Conservation (phyloP, 768 basidiomycete species). For the Suillus placidus region DNA sequence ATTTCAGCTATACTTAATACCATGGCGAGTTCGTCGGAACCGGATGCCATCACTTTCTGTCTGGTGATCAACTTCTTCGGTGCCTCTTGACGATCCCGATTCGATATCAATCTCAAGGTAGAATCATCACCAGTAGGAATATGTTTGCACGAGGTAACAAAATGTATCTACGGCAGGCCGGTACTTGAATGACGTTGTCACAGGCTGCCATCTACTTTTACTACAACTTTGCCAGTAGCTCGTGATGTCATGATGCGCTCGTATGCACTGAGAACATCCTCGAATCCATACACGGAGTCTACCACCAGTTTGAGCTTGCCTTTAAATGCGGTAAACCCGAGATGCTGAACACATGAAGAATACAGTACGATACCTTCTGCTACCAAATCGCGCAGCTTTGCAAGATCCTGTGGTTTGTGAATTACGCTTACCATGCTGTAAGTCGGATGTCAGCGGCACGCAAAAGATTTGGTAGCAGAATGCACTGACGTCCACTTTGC, state of each 20-base stretch:
- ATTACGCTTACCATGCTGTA: constrained; percentile 38
- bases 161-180: neutral
- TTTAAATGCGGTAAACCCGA: constrained; percentile 20
- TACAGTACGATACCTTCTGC: constrained; percentile 41
- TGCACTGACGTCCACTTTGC: constrained; percentile 48
- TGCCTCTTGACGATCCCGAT: neutral
- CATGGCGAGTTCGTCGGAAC: neutral
- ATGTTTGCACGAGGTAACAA: neutral
- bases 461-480: neutral
- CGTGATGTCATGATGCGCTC: constrained; percentile 56
- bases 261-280: constrained; percentile 62
- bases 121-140: neutral
- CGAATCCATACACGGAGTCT: constrained; percentile 61
- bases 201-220: constrained; percentile 43
- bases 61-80: constrained; percentile 5
- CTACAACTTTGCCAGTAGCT: constrained; percentile 68
- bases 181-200: neutral
- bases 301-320: constrained; percentile 56
- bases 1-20: neutral
- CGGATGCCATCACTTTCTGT: neutral
- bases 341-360: neutral
- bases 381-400: constrained; percentile 40
- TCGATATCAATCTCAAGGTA: neutral
- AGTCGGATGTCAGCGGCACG: neutral
- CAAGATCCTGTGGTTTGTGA: constrained; percentile 39